These are phyloP conservation scores for Fomitopsis schrenkii DNA, from an alignment of 1,284 basidiomycete genomes.

Conservation along the genomic window DNA sequence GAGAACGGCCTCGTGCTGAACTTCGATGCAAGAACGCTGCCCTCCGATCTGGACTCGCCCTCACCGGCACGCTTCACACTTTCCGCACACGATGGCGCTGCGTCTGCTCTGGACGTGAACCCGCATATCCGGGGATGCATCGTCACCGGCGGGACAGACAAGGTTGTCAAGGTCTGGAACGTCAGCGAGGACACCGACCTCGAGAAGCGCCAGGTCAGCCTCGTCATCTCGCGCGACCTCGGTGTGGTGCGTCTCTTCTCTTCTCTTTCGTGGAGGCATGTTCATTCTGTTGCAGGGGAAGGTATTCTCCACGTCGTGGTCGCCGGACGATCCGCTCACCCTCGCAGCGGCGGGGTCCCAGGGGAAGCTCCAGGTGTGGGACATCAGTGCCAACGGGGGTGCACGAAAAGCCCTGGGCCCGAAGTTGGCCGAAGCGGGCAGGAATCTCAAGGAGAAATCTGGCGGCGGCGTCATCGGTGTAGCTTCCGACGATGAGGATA, in stretches of 20 bases:
- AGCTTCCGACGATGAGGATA: conserved; percentile 65
- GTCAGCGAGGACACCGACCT: conserved; percentile 63
- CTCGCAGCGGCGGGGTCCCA: conserved; percentile 93
- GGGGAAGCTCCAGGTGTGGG: conserved; percentile 94
- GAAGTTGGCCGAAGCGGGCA: conserved; percentile 70
- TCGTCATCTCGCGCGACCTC: conserved; percentile 89
- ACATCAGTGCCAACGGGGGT: conserved; percentile 75
- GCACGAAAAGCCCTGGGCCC: conserved; percentile 76
- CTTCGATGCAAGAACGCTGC: conserved; percentile 85
- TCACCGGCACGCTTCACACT: conserved; percentile 83
- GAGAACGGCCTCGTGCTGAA: conserved; percentile 92
- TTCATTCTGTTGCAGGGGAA: conserved; percentile 66
- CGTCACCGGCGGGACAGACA: conserved; percentile 92
- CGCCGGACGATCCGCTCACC: conserved; percentile 92
- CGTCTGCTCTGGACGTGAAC: conserved; percentile 89
- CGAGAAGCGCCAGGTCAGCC: conserved; percentile 76
- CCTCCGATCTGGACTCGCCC: conserved; percentile 55
- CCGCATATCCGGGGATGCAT: conserved; percentile 90
- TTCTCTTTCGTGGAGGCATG: background rate
- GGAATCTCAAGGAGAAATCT: conserved; percentile 60
- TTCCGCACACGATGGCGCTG: conserved; percentile 92
- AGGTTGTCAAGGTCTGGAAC: conserved; percentile 95
- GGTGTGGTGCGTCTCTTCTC: conserved; percentile 68
- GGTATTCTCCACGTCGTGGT: conserved; percentile 89
- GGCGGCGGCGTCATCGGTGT: conserved; percentile 70